Evolutionary conservation across 495 filamentous ascomycete genomes (phyloP).

Genomic region (Hyphodiscus hymeniophilus): DNA sequence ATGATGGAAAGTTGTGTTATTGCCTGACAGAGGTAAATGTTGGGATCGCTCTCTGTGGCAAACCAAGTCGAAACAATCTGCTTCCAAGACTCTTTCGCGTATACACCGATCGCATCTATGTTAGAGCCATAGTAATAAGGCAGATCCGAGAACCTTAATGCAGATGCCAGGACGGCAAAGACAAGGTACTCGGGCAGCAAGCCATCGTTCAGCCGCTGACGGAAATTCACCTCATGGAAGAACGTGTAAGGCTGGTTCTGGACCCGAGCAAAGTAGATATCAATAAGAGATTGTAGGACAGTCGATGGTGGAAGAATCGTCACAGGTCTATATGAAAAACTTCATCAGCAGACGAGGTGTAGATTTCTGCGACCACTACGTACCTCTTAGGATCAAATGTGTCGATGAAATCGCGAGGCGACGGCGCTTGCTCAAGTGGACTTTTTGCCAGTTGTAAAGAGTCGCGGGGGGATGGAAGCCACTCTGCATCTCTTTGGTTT

Average conservation of each 20-base stretch:
- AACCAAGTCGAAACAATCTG: conserved; percentile 23
- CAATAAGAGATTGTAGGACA: conserved; percentile 5
- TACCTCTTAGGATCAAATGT: no score
- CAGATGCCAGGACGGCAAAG: conserved; percentile 23
- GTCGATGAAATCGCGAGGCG: no score
- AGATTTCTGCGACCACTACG: no score
- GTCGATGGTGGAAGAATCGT: not conserved
- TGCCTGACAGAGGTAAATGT: no score
- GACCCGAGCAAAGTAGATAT: conserved; percentile 24
- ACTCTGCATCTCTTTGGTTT: no score
- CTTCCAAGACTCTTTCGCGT: conserved; percentile 26
- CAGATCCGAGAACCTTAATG: conserved; percentile 23
- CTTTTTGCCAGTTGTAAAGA: no score
- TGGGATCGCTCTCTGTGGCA: conserved; percentile 21
- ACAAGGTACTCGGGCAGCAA: conserved; percentile 21
- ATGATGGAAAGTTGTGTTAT: conserved; percentile 27
- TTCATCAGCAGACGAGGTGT: no score
- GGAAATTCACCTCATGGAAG: conserved; percentile 25
- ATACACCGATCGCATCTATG: conserved; percentile 18
- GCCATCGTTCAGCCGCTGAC: conserved; percentile 13
- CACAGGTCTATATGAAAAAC: no score
- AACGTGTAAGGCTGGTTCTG: conserved; percentile 30
- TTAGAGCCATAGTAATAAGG: conserved; percentile 19
- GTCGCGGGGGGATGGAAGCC: no score
- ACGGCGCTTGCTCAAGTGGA: no score